A percentile compares a stretch with the other conserved stretches of the same genome.
Conservation (phyloP, 192 early-diverging fungal species). For the Coemansia sp. region DNA sequence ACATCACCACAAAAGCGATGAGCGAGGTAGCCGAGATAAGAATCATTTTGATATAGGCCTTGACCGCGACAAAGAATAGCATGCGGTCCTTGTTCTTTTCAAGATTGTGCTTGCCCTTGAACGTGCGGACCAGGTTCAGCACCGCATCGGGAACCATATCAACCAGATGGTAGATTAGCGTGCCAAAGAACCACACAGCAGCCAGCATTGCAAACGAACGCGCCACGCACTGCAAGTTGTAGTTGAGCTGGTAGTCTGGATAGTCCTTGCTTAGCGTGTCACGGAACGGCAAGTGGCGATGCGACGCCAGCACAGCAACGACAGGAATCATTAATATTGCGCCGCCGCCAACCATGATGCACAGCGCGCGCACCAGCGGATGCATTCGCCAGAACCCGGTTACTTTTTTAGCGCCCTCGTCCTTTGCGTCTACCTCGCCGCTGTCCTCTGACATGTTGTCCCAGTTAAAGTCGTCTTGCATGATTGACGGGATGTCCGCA, state of each 20-base stretch:
- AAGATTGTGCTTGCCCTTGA: conserved; percentile 37
- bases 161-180: conserved; percentile 54
- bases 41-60: conserved; percentile 56
- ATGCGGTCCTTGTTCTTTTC: conserved; percentile 55
- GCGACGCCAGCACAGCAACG: conserved; percentile 47
- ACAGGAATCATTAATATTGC: conserved; percentile 53
- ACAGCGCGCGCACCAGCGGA: conserved; percentile 53
- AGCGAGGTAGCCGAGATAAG: conserved; percentile 52
- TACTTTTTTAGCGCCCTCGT: conserved; percentile 24
- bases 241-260: conserved; percentile 19
- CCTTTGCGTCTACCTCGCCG: conserved; percentile 14
- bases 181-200: conserved; percentile 51
- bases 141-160: conserved; percentile 55
- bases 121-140: conserved; percentile 48
- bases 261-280: neutral
- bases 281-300: conserved; percentile 35
- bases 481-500: conserved; percentile 23
- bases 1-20: conserved; percentile 53
- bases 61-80: conserved; percentile 55
- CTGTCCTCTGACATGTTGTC: conserved; percentile 21
- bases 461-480: conserved; percentile 53
- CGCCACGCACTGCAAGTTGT: conserved; percentile 33
- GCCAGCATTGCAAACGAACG: conserved; percentile 49
- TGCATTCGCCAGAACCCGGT: conserved; percentile 54
- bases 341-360: conserved; percentile 53